Percentiles rank a stretch among this genome's conserved stretches.
Evolutionary conservation across 768 basidiomycete species (phyloP).

Genomic region (Termitomyces sp.): DNA sequence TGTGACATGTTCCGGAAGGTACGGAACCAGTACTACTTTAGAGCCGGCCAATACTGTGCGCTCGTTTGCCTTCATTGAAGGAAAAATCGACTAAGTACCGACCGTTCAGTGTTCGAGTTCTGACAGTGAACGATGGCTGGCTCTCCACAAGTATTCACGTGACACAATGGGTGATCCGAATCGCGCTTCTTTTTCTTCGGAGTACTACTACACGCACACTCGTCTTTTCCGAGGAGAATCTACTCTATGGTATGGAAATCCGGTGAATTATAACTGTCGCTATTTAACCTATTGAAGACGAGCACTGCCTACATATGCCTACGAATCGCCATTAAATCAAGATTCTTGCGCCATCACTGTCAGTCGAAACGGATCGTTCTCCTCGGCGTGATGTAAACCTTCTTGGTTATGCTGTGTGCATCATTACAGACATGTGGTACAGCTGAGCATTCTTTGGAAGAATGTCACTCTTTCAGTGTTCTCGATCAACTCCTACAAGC

Average conservation of each 20-base stretch:
- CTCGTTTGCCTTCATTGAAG: constrained; percentile 63
- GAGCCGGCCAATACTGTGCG: constrained; percentile 63
- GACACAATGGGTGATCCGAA: no score
- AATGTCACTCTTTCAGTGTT: background rate
- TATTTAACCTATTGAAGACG: background rate
- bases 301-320: background rate
- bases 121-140: no score
- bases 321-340: background rate
- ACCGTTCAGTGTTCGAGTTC: no score
- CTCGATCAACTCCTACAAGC: no score
- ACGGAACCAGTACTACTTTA: constrained; percentile 78
- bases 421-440: background rate
- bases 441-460: background rate
- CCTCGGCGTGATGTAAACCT: no score
- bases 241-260: no score
- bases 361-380: background rate
- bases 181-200: no score
- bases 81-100: no score
- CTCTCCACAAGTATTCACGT: no score
- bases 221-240: no score
- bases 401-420: background rate
- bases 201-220: no score
- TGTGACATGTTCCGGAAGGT: constrained; percentile 56
- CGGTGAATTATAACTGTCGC: background rate
- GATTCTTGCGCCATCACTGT: background rate